These are phyloP conservation scores for Neobulgaria alba DNA, from an alignment of 2,329 filamentous ascomycete genomes.

Conservation along the genomic window DNA sequence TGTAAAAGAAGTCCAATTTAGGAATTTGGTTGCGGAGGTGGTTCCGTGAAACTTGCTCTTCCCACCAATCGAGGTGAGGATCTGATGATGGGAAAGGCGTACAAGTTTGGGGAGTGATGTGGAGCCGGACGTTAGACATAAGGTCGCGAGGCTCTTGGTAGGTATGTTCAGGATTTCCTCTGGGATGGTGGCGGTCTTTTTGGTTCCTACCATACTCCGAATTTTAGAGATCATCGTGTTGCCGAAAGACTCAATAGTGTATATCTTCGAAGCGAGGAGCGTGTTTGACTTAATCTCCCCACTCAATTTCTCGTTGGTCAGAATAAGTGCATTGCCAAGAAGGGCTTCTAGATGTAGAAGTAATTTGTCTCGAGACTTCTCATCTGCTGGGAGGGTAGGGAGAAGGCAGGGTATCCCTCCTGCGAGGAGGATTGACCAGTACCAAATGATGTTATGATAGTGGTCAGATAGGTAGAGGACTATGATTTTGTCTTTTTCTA, in stretches of 20 bases:
- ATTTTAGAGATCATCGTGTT: too few relatives aligned
- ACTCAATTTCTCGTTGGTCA: slow-evolving; percentile 17
- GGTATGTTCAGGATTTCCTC: neutral
- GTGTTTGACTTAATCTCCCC: slow-evolving; percentile 11
- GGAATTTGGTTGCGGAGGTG: slow-evolving; percentile 13
- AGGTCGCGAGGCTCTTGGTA: slow-evolving; percentile 20
- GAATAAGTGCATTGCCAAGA: slow-evolving; percentile 21
- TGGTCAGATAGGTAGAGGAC: slow-evolving; percentile 31
- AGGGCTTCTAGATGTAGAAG: slow-evolving; percentile 24
- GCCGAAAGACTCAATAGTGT: too few relatives aligned
- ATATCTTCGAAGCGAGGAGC: too few relatives aligned
- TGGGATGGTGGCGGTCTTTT: too few relatives aligned
- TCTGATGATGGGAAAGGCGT: slow-evolving; percentile 33
- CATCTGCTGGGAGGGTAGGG: slow-evolving; percentile 26
- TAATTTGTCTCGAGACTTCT: slow-evolving; percentile 24
- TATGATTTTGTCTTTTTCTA: slow-evolving; percentile 6
- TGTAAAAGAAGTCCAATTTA: slow-evolving; percentile 39
- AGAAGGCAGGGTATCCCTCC: slow-evolving; percentile 33
- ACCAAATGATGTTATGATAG: slow-evolving; percentile 32
- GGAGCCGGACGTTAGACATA: slow-evolving; percentile 46
- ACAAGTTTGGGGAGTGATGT: slow-evolving; percentile 45
- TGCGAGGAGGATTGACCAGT: slow-evolving; percentile 33
- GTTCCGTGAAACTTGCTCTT: slow-evolving; percentile 6
- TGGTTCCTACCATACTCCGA: too few relatives aligned
- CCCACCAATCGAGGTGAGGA: slow-evolving; percentile 30